Evolutionary conservation across 306 rosid species (phyloP), one percentile per base, ranked within the genome.

Genomic region (Cucurbita argyrosperma): DNA sequence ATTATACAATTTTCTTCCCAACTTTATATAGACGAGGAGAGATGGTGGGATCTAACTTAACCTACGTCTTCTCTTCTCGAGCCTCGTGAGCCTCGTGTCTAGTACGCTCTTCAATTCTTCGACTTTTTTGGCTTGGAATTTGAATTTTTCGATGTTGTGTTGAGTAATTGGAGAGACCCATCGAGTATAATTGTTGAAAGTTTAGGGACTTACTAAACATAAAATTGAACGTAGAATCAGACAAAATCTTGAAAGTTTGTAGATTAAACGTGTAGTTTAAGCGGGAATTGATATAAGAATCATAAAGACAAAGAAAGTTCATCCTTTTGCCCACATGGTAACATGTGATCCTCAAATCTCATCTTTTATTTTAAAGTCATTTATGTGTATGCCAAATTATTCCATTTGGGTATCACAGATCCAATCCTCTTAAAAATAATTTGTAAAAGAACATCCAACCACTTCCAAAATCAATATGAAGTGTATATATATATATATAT

Each of bases 271-370:
- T 50, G 18, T 50, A 45, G 4, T 30, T 30, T 3, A 30, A 30
- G 35, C 35, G 35, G 35, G 35, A 30, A 30, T 30, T 30, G 35
- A 30, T 30, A 30, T 30, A 30, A 30, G 35, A 30, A 30, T 30
- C 35, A 2, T 10, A 10, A 13, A 66, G 46, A 67, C 52, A 67
- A 46, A 7, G 7, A 49, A 50, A 50, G 1, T 1, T 26, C 72
- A 65, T 67, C 55, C n/a, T 46, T 69, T 69, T 46, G 57, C 74
- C 59, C 74, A 70, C 74, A 70, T 70, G 74, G 30, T 14, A 49
- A 50, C 74, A 70, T 70, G 74, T 70, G 74, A 70, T 53, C 55
- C 19, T 26, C 43, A 50, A 47, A 68, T 68, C 56, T 70, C 74
- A 47, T 30, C 37, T 70, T 69, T 70, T 70, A 70, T 70, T 70